A percentile compares a stretch with the other conserved stretches of the same genome.
Conservation (phyloP, 2,329 filamentous ascomycete genomes). For the Esteya vermicola region DNA sequence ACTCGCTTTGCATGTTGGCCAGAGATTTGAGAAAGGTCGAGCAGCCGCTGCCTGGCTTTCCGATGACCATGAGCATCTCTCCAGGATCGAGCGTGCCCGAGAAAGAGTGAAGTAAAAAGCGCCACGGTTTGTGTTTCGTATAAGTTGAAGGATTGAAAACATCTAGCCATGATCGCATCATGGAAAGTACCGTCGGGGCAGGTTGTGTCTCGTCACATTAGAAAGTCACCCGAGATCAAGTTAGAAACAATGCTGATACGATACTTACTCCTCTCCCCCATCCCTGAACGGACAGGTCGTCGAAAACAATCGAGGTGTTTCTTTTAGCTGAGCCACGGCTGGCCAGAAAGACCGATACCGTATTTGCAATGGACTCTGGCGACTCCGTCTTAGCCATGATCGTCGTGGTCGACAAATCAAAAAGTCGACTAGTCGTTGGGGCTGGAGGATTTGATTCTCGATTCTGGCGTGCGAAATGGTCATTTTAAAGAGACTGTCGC, state of each 20-base stretch:
- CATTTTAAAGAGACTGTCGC: neutral
- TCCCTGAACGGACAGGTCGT: neutral
- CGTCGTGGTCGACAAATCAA: no score
- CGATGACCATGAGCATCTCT: conserved; percentile 42
- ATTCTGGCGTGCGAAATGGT: no score
- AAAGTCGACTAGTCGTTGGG: no score
- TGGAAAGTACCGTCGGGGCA: neutral
- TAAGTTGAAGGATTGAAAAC: neutral
- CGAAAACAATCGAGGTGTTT: neutral
- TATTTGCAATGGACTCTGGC: neutral
- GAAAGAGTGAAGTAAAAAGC: neutral
- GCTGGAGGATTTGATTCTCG: no score
- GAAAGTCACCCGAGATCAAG: no score
- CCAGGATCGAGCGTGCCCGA: conserved; percentile 26
- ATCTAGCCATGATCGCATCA: neutral
- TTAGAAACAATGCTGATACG: no score
- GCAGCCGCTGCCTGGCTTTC: conserved; percentile 41
- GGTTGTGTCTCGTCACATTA: neutral
- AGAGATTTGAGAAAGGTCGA: conserved; percentile 46
- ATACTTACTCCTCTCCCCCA: neutral
- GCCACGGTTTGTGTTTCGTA: neutral
- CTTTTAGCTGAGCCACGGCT: neutral
- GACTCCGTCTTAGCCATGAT: neutral
- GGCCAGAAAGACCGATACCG: neutral
- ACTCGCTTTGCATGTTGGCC: conserved; percentile 52